Evolutionary conservation across 2,329 filamentous ascomycete genomes (phyloP).

Genomic region (Aspergillus ochraceus): DNA sequence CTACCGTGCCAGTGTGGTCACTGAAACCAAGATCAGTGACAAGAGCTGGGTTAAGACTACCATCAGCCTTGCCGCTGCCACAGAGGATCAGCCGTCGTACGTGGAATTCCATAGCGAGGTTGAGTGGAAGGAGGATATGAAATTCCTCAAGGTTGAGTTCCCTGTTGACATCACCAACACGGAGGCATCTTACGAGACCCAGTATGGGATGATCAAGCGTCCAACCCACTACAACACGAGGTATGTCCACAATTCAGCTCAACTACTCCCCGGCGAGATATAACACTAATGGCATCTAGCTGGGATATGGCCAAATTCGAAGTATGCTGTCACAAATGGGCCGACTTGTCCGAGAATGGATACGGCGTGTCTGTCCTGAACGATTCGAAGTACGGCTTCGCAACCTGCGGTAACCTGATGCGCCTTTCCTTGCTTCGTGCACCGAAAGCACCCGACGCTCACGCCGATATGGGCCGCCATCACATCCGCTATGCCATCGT

Average conservation of each 20-base stretch:
- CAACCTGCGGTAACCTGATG: conserved; percentile 86
- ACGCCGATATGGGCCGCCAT: conserved; percentile 92
- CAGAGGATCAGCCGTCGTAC: conserved; percentile 65
- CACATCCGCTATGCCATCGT: conserved; percentile 87
- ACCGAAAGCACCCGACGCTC: conserved; percentile 87
- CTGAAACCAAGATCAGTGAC: conserved; percentile 83
- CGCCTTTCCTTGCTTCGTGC: conserved; percentile 80
- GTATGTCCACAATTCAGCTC: conserved; percentile 39
- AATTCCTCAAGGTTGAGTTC: conserved; percentile 98
- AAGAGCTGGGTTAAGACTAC: conserved; percentile 83
- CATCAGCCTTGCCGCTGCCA: conserved; percentile 72
- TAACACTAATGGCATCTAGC: conserved; percentile 31
- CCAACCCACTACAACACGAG: conserved; percentile 98
- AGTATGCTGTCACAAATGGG: conserved; percentile 93
- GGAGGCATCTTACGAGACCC: conserved; percentile 92
- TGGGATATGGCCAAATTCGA: conserved; percentile 99
- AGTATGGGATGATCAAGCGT: conserved; percentile 82
- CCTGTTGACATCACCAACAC: conserved; percentile 88
- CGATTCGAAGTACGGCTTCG: conserved; percentile 95
- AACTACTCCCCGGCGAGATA: not conserved
- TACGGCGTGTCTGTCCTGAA: conserved; percentile 94
- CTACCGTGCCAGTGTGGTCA: conserved; percentile 77
- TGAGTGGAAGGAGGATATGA: conserved; percentile 97
- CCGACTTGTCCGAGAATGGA: conserved; percentile 81
- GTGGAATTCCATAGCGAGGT: conserved; percentile 82